Conservation (phyloP, 1,284 basidiomycete species). For the Phlebopus sp. region DNA sequence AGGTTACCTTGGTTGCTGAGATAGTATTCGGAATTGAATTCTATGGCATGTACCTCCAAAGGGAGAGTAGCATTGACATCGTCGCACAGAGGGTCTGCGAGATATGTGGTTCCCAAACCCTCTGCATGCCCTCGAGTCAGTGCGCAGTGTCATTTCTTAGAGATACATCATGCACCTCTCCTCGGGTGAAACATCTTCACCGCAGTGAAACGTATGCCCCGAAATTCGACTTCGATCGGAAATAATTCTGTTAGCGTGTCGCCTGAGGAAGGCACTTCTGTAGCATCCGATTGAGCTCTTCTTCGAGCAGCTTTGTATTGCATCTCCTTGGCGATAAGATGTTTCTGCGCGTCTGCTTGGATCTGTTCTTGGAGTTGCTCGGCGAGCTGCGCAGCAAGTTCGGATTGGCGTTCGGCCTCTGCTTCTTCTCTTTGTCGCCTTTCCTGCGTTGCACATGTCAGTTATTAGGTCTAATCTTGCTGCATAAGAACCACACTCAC, state of each 20-base stretch:
- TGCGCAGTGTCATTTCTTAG: neutral
- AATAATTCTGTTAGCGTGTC: constrained; percentile 65
- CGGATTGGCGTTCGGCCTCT: constrained; percentile 50
- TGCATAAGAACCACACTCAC: constrained; percentile 33
- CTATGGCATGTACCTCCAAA: constrained; percentile 63
- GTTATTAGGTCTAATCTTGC: neutral
- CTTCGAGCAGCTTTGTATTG: constrained; percentile 51
- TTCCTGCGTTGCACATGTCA: constrained; percentile 15
- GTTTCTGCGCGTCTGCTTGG: constrained; percentile 54
- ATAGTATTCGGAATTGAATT: constrained; percentile 68
- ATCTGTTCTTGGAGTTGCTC: constrained; percentile 63
- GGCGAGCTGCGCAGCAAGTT: constrained; percentile 46
- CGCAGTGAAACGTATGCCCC: constrained; percentile 55
- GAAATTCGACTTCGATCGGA: constrained; percentile 50
- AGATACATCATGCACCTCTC: constrained; percentile 43
- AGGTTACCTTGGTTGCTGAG: constrained; percentile 54
- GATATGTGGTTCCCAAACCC: constrained; percentile 59
- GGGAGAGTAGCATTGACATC: constrained; percentile 52
- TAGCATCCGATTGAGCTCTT: constrained; percentile 64
- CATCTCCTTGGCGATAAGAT: constrained; percentile 51
- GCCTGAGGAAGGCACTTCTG: constrained; percentile 51
- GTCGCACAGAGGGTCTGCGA: constrained; percentile 70
- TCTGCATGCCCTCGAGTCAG: constrained; percentile 37
- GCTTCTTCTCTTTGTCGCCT: constrained; percentile 42
- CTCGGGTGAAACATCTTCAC: constrained; percentile 71